A percentile compares a stretch with the other conserved stretches of the same genome.
These are phyloP conservation scores for Apiospora arundinis DNA, from an alignment of 2,329 filamentous ascomycete genomes.

Conservation along the genomic window DNA sequence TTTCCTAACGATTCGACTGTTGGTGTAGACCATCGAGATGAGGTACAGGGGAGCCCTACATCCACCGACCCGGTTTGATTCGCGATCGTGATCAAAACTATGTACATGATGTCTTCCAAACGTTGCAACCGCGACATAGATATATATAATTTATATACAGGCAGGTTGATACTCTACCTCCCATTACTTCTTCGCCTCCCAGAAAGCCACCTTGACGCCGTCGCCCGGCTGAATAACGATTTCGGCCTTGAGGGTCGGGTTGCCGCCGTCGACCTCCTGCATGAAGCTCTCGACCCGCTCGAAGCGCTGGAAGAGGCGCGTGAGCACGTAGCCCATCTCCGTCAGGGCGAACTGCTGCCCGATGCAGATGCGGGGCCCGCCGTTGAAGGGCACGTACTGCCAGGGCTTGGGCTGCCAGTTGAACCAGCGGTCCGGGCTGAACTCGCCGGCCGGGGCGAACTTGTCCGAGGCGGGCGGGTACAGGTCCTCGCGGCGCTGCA, in stretches of 20 bases:
- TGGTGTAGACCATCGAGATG: not conserved
- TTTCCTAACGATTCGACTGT: too few relatives aligned
- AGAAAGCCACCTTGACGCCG: constrained; percentile 64
- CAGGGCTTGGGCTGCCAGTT: constrained; percentile 69
- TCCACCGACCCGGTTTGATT: not conserved
- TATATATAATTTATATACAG: not conserved
- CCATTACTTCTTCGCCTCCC: constrained; percentile 46
- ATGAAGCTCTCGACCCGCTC: constrained; percentile 66
- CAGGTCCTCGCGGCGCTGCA: constrained; percentile 73
- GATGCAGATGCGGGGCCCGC: constrained; percentile 54
- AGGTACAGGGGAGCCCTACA: not conserved
- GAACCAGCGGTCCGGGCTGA: constrained; percentile 72
- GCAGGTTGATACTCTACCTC: not conserved
- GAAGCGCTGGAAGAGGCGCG: constrained; percentile 75
- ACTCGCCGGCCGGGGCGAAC: constrained; percentile 56
- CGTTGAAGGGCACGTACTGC: constrained; percentile 69
- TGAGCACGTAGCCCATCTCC: constrained; percentile 76
- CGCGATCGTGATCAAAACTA: not conserved
- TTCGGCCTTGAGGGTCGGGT: constrained; percentile 61
- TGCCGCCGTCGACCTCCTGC: constrained; percentile 59
- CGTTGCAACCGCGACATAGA: not conserved
- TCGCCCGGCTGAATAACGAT: constrained; percentile 66
- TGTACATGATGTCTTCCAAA: not conserved
- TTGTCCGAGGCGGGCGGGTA: constrained; percentile 58
- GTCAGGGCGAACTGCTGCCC: constrained; percentile 84